Percentiles rank a stretch among this genome's conserved stretches.
Evolutionary conservation across 2,329 filamentous ascomycete species (phyloP).

Genomic region (Thelonectria olida): DNA sequence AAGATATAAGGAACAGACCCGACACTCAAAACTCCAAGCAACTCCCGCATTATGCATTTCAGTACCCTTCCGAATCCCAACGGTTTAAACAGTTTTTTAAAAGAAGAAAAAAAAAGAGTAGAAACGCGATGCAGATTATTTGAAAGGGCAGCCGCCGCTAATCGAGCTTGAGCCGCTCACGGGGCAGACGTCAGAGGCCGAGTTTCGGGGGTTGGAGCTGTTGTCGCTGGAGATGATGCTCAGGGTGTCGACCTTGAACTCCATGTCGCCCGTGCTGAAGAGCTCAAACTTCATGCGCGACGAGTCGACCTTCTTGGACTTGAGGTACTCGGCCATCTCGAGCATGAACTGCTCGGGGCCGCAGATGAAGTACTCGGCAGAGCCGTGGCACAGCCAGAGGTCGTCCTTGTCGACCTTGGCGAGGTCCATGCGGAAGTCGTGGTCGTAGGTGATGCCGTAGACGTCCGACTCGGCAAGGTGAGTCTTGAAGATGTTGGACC

Average conservation of each 20-base stretch:
- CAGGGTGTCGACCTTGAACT: constrained; percentile 45
- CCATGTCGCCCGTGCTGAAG: constrained; percentile 57
- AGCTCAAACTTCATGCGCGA: constrained; percentile 56
- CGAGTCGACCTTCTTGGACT: constrained; percentile 49
- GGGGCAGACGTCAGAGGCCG: constrained; percentile 16
- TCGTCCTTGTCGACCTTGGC: constrained; percentile 53
- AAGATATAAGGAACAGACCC: not conserved
- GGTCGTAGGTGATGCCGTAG: constrained; percentile 54
- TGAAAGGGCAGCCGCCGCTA: constrained; percentile 19
- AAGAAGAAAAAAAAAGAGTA: not conserved
- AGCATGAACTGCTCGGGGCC: constrained; percentile 65
- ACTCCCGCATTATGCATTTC: not conserved
- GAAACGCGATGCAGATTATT: constrained; percentile 8
- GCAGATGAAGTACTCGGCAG: constrained; percentile 64
- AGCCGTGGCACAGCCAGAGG: constrained; percentile 54
- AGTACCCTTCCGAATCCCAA: no score
- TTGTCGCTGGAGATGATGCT: constrained; percentile 38
- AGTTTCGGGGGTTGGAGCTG: constrained; percentile 24
- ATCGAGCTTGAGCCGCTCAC: constrained; percentile 24
- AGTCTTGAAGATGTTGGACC: constrained; percentile 60
- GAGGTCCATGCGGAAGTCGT: constrained; percentile 56
- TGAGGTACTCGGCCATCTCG: constrained; percentile 57
- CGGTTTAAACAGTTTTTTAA: no score
- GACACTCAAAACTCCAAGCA: constrained; percentile 9
- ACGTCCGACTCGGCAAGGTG: constrained; percentile 56